Evolutionary conservation across 495 filamentous ascomycete species (phyloP).

Genomic region (Rostrohypoxylon terebratum): DNA sequence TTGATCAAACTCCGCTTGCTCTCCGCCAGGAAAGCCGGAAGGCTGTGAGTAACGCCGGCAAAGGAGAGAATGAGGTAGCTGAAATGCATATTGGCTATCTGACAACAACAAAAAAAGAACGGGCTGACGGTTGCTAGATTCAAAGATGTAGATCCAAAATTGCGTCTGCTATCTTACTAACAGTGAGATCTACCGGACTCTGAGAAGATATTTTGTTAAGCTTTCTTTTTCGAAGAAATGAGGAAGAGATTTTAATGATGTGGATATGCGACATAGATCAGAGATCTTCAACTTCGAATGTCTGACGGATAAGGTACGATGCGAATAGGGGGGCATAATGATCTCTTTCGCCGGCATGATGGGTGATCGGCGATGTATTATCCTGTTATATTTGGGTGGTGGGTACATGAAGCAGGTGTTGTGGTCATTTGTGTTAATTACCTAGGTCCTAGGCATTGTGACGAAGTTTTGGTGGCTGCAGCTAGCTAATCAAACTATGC

Average conservation of each 20-base stretch:
- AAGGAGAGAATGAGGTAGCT: slow-evolving; percentile 38
- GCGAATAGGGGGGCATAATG: not conserved
- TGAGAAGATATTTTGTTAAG: not conserved
- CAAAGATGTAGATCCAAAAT: not conserved
- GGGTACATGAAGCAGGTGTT: slow-evolving; percentile 4
- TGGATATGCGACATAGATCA: not conserved
- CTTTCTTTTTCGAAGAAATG: slow-evolving; percentile 18
- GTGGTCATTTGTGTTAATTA: no score
- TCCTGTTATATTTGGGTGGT: slow-evolving; percentile 30
- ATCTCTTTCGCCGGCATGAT: not conserved
- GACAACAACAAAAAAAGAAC: not conserved
- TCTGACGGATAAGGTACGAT: not conserved
- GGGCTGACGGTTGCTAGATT: not conserved
- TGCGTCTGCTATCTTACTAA: slow-evolving; percentile 4
- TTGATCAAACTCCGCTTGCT: slow-evolving; percentile 32
- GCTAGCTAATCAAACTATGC: slow-evolving; percentile 41
- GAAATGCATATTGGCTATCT: slow-evolving; percentile 31
- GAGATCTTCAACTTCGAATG: not conserved
- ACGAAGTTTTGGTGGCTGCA: slow-evolving; percentile 24
- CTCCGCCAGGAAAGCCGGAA: slow-evolving; percentile 31
- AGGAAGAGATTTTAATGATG: not conserved
- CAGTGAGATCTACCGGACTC: slow-evolving; percentile 13
- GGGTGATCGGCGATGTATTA: slow-evolving; percentile 37
- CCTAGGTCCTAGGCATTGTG: slow-evolving; percentile 13
- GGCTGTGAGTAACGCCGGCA: slow-evolving; percentile 22